Conservation (phyloP, 257 asterid species). For the Solanum tarijense region DNA sequence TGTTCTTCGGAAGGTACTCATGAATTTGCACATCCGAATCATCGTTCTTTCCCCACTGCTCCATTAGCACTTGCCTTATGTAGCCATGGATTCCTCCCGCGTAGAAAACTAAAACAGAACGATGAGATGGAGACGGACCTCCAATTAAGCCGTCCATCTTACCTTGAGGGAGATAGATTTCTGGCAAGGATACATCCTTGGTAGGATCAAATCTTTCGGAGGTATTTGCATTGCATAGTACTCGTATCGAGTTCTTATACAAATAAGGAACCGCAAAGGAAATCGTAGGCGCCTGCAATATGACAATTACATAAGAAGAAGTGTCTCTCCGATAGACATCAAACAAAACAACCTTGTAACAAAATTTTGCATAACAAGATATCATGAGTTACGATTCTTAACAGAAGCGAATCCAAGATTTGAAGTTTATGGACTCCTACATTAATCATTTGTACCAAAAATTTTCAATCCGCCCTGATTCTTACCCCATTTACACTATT, state of each 20-base stretch:
- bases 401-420: background rate
- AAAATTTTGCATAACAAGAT: background rate
- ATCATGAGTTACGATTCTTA: background rate
- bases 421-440: background rate
- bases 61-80: slow-evolving; percentile 42
- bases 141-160: slow-evolving; percentile 43
- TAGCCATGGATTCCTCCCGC: slow-evolving; percentile 48
- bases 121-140: slow-evolving; percentile 32
- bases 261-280: slow-evolving; percentile 19
- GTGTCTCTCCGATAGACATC: background rate
- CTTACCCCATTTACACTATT: background rate
- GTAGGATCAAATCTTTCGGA: slow-evolving; percentile 49
- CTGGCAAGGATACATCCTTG: slow-evolving; percentile 45
- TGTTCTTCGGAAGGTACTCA: slow-evolving; percentile 31
- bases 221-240: slow-evolving; percentile 48
- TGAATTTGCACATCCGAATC: slow-evolving; percentile 30
- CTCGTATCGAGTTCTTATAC: slow-evolving; percentile 42
- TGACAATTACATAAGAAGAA: background rate
- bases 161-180: slow-evolving; percentile 42
- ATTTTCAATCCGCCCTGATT: background rate
- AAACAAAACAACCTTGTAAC: background rate
- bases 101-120: slow-evolving; percentile 41
- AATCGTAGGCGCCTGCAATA: slow-evolving; percentile 34
- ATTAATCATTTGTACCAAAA: background rate
- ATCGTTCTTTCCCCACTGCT: slow-evolving; percentile 27